A percentile compares a stretch with the other conserved stretches of the same genome.
Conservation (phyloP, 345 rosid genomes). For the Triadica sebifera region DNA sequence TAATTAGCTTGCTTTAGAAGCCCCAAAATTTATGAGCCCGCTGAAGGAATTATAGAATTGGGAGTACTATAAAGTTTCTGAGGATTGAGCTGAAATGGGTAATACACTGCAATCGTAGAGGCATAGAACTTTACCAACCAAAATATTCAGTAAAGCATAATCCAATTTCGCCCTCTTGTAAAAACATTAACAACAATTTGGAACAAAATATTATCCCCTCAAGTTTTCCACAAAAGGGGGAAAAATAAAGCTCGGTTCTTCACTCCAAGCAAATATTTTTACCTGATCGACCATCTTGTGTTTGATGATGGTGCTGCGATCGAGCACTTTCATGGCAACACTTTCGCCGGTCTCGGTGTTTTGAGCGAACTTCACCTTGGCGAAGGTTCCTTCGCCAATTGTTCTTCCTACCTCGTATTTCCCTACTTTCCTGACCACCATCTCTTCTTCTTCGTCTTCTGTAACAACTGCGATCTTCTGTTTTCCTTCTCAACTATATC, state of each 20-base stretch:
- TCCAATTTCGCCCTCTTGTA: too few relatives aligned
- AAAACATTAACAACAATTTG: too few relatives aligned
- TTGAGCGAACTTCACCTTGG: constrained; percentile 94
- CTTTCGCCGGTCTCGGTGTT: constrained; percentile 98
- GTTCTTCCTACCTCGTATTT: constrained; percentile 97
- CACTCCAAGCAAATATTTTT: too few relatives aligned
- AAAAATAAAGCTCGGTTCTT: background rate
- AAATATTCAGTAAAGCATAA: background rate
- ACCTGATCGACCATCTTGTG: constrained; percentile 99
- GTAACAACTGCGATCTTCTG: background rate
- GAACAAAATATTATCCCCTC: background rate
- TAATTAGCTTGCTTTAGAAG: too few relatives aligned
- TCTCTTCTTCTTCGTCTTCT: constrained; percentile 22
- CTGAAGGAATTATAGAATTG: background rate
- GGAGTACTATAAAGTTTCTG: background rate
- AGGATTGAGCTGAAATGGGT: background rate
- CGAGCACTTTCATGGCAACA: constrained; percentile 92
- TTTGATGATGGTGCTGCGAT: constrained; percentile 81
- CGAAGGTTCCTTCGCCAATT: constrained; percentile 94
- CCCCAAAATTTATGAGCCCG: background rate
- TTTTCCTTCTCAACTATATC: background rate
- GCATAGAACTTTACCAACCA: background rate
- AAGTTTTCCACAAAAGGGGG: background rate
- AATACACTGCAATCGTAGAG: background rate
- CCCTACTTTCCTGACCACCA: constrained; percentile 91